Percentiles rank a stretch among this genome's conserved stretches.
Evolutionary conservation across 352 stramenopile species (phyloP).

Genomic region (Globisporangium heterothallicum): DNA sequence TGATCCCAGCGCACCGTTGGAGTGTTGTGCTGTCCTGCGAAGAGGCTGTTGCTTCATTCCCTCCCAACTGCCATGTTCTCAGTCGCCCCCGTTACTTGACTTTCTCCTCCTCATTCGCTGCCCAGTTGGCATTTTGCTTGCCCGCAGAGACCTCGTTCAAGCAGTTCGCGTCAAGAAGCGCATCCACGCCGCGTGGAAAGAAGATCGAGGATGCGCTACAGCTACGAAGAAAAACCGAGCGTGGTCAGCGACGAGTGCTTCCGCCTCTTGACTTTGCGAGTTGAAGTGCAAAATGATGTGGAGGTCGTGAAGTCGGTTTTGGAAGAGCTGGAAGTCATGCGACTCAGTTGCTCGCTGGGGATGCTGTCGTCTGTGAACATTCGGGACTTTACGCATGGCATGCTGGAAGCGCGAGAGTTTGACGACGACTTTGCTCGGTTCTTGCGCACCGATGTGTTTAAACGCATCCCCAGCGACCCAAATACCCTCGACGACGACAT

Average conservation of each 20-base stretch:
- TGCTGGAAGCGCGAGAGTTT: constrained; percentile 49
- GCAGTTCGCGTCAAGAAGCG: not conserved
- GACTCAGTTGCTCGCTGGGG: constrained; percentile 47
- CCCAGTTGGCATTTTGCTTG: not conserved
- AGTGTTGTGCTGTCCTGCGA: not conserved
- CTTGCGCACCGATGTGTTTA: constrained; percentile 47
- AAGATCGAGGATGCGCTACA: not conserved
- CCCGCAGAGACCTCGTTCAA: not conserved
- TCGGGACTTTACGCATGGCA: constrained; percentile 49
- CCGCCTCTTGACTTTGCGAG: constrained; percentile 44
- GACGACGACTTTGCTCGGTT: constrained; percentile 63
- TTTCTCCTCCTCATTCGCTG: not conserved
- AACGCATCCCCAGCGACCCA: not conserved
- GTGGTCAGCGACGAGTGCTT: constrained; percentile 33
- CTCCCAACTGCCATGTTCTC: not conserved
- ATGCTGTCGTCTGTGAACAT: constrained; percentile 37
- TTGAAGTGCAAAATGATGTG: constrained; percentile 57
- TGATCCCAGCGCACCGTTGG: not conserved
- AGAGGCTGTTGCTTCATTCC: not conserved
- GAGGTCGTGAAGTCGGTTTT: constrained; percentile 68
- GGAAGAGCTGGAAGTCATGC: constrained; percentile 61
- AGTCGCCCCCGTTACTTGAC: too few relatives aligned
- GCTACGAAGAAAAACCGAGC: not conserved
- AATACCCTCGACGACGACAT: not conserved
- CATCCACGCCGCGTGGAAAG: not conserved